A percentile compares a stretch with the other conserved stretches of the same genome.
phyloP scores from a whole-genome alignment of 495 filamentous ascomycete genomes.

The Gamarada debralockiae region DNA sequence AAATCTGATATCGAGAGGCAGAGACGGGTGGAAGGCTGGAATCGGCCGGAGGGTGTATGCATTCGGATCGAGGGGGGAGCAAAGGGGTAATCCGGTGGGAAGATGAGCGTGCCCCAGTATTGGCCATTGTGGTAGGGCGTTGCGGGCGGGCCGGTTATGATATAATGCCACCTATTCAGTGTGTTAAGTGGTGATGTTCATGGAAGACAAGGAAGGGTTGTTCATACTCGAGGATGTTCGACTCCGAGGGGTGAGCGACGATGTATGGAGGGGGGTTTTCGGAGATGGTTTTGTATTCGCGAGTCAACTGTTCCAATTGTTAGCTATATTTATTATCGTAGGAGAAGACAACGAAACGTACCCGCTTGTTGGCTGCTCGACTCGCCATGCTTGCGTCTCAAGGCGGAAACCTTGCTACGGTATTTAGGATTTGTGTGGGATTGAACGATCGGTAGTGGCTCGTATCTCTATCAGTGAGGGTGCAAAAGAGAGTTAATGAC shows the following conservation, averaged over 20 bases:
- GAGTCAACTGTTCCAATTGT: slow-evolving; percentile 62
- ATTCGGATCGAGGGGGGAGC: slow-evolving; percentile 96
- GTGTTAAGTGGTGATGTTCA: slow-evolving; percentile 1
- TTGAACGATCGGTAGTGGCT: not conserved
- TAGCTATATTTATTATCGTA: not conserved
- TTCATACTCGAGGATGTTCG: slow-evolving; percentile 86
- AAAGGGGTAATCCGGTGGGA: slow-evolving; percentile 95
- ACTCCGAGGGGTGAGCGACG: slow-evolving; percentile 86
- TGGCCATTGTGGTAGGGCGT: slow-evolving; percentile 94
- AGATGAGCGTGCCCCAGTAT: slow-evolving; percentile 96
- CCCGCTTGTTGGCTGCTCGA: slow-evolving; percentile 77
- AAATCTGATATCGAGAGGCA: slow-evolving; percentile 96
- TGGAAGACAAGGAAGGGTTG: not conserved
- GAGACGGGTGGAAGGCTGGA: slow-evolving; percentile 86
- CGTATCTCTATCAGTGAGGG: not conserved
- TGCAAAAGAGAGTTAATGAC: not conserved
- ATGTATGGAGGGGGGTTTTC: slow-evolving; percentile 94
- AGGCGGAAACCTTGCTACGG: not conserved
- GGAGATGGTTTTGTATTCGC: slow-evolving; percentile 89
- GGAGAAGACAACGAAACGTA: slow-evolving; percentile 38
- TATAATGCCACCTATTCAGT: slow-evolving; percentile 83
- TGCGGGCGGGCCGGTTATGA: slow-evolving; percentile 90
- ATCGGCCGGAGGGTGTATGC: slow-evolving; percentile 95
- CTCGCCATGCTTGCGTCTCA: slow-evolving; percentile 62
- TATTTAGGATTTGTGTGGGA: not conserved